Conservation (phyloP, 108 stramenopile genomes). For the Fragilaria crotonensis region DNA sequence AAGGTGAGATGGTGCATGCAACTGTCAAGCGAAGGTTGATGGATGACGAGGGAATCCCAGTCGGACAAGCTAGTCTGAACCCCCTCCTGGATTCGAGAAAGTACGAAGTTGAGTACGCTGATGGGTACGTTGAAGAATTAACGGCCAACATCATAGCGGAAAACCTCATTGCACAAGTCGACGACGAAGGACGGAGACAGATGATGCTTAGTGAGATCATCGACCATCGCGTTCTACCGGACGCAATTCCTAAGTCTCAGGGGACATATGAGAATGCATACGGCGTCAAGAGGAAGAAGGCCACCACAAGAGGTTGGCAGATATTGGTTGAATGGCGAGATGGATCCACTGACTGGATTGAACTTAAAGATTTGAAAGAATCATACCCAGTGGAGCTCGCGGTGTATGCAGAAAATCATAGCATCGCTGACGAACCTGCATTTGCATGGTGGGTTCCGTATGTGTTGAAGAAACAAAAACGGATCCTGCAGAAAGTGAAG, state of each 20-base stretch:
- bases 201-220: not conserved
- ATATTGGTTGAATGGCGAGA: conserved; percentile 30
- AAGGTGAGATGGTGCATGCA: too few relatives aligned
- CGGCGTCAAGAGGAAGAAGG: conserved; percentile 1
- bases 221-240: not conserved
- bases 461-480: too few relatives aligned
- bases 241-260: not conserved
- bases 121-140: conserved; percentile 9
- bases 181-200: conserved; percentile 11
- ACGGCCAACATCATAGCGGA: conserved; percentile 16
- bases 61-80: not conserved
- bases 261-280: not conserved
- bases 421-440: conserved; percentile 23
- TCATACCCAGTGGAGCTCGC: conserved; percentile 34
- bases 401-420: conserved; percentile 18
- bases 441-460: conserved; percentile 37
- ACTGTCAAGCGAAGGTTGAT: not conserved
- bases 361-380: conserved; percentile 20
- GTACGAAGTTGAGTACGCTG: conserved; percentile 12
- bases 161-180: too few relatives aligned
- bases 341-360: conserved; percentile 16
- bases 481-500: too few relatives aligned
- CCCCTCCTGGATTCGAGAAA: conserved; percentile 13
- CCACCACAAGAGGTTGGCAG: conserved; percentile 27
- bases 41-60: conserved; percentile 1